Evolutionary conservation across 306 rosid genomes (phyloP).

Genomic region (Echinosophora koreensis): DNA sequence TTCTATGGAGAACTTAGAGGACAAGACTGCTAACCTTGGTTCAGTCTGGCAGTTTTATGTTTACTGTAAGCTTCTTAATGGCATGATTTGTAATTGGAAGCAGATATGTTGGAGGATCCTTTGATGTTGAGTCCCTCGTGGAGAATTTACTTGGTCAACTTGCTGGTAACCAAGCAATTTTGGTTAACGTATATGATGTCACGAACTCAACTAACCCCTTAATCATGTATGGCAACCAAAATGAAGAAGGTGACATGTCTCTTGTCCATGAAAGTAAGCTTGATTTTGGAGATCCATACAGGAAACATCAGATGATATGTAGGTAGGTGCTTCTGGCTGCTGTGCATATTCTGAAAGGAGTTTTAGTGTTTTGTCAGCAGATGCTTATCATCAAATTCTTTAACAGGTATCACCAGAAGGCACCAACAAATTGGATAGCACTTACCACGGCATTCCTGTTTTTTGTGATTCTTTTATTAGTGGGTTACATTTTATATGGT

Average conservation of each 20-base stretch:
- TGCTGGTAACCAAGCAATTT: slow-evolving; percentile 90
- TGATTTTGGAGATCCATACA: slow-evolving; percentile 95
- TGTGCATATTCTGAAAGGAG: slow-evolving; percentile 7
- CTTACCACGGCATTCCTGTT: slow-evolving; percentile 68
- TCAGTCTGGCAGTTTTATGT: too few species aligned
- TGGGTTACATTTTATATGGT: slow-evolving; percentile 89
- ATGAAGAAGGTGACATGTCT: slow-evolving; percentile 81
- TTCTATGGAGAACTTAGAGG: too few species aligned
- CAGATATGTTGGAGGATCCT: slow-evolving; percentile 97
- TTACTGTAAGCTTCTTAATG: not conserved
- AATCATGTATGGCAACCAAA: slow-evolving; percentile 88
- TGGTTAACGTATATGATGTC: slow-evolving; percentile 90
- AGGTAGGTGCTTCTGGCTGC: slow-evolving; percentile 65
- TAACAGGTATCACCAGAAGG: slow-evolving; percentile 92
- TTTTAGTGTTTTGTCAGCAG: slow-evolving; percentile 37
- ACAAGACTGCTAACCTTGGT: too few species aligned
- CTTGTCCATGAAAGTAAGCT: slow-evolving; percentile 85
- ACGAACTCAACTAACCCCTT: slow-evolving; percentile 80
- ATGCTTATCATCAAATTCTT: slow-evolving; percentile 45
- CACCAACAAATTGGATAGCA: slow-evolving; percentile 84
- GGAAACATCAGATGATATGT: slow-evolving; percentile 94
- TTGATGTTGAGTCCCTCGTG: slow-evolving; percentile 97
- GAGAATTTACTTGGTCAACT: slow-evolving; percentile 99
- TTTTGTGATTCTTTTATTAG: slow-evolving; percentile 80
- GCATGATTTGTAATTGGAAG: slow-evolving; percentile 45